Evolutionary conservation across 2,329 filamentous ascomycete genomes (phyloP).

Genomic region (Arthrinium phaeospermum): DNA sequence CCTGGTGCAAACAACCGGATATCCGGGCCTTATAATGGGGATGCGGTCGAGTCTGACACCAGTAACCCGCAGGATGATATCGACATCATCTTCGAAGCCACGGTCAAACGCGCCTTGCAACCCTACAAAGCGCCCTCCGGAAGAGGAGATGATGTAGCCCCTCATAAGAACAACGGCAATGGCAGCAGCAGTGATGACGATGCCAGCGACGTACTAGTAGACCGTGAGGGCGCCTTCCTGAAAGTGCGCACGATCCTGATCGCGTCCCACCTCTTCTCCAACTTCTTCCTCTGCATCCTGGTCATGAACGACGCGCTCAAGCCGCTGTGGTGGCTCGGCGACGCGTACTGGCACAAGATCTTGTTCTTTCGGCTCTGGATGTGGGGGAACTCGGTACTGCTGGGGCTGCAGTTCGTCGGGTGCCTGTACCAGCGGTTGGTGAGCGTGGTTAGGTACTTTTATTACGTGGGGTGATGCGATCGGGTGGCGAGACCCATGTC

Average conservation of each 20-base stretch:
- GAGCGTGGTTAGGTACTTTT: not conserved
- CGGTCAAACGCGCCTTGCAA: no score
- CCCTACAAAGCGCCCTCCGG: no score
- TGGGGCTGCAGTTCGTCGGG: not conserved
- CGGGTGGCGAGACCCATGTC: not conserved
- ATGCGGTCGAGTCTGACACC: no score
- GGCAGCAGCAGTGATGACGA: not conserved
- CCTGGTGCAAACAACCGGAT: no score
- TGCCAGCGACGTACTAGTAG: not conserved
- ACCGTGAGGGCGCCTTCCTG: not conserved
- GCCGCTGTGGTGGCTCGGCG: not conserved
- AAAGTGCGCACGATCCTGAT: not conserved
- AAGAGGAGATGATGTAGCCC: no score
- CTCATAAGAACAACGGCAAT: not conserved
- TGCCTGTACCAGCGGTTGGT: not conserved
- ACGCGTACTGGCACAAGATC: slow-evolving; percentile 19
- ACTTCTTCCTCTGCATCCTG: slow-evolving; percentile 14
- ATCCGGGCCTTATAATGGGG: no score
- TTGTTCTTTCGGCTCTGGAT: slow-evolving; percentile 17
- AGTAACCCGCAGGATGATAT: no score
- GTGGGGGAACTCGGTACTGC: slow-evolving; percentile 3
- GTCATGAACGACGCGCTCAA: slow-evolving; percentile 17
- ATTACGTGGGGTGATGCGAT: not conserved
- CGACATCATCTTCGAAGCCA: no score
- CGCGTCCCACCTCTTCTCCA: slow-evolving; percentile 8